A percentile compares a stretch with the other conserved stretches of the same genome.
These are phyloP conservation scores for Acorus gramineus DNA, from an alignment of 106 monocot genomes.

Conservation along the genomic window DNA sequence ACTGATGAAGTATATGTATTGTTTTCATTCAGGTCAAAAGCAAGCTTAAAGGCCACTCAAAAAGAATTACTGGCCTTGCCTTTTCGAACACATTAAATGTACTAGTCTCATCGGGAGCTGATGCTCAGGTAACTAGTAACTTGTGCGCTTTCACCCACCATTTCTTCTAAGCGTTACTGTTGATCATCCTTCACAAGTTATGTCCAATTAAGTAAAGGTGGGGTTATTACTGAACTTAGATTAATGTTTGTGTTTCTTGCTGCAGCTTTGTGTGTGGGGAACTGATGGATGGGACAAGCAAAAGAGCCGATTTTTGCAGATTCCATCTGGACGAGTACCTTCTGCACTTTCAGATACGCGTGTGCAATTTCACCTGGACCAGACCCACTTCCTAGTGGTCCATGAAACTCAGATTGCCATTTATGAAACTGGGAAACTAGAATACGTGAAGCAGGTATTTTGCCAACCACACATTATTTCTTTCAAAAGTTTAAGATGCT, in stretches of 20 bases:
- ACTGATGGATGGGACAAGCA: constrained; percentile 26
- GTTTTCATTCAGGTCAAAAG: constrained; percentile 52
- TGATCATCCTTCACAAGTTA: too few species aligned
- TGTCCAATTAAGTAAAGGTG: too few species aligned
- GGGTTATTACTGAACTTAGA: too few species aligned
- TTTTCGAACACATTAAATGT: constrained; percentile 69
- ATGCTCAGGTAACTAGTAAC: constrained; percentile 59
- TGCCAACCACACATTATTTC: neutral
- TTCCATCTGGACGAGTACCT: constrained; percentile 15
- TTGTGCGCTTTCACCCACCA: too few species aligned
- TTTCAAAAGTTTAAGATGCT: neutral
- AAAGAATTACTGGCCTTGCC: constrained; percentile 85
- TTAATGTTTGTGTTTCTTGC: neutral
- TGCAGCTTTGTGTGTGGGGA: constrained; percentile 32
- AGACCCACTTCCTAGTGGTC: constrained; percentile 26
- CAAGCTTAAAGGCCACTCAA: constrained; percentile 73
- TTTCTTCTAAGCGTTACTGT: too few species aligned
- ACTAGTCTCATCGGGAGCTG: constrained; percentile 81
- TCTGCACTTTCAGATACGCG: constrained; percentile 17
- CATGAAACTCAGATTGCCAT: constrained; percentile 33
- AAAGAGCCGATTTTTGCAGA: constrained; percentile 19
- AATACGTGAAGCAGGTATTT: constrained; percentile 37
- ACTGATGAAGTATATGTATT: neutral
- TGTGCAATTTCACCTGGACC: constrained; percentile 37
- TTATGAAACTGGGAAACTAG: constrained; percentile 28